Evolutionary conservation across 805 yeast genomes (phyloP), one percentile per base, ranked within the genome.

Genomic region (Candida qinlingensis): DNA sequence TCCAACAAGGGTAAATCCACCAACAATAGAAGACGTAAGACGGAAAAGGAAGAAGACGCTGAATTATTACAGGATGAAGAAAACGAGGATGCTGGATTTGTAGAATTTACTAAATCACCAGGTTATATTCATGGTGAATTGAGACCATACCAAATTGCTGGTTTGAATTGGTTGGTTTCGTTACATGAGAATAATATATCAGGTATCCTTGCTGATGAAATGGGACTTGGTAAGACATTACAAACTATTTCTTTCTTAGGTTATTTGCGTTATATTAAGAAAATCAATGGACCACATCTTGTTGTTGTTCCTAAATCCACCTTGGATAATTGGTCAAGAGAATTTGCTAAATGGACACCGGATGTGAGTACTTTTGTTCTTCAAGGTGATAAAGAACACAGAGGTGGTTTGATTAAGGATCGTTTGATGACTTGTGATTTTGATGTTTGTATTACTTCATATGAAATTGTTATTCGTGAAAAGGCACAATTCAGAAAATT

Each of bases 41-140:
- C 88, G 4, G 91, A 85, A 57, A 78, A 80, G 60, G 91, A 85
- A 62, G 94, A 85, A 61, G 91, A 86, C 62, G 88, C 80, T 1
- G 89, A 84, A 58, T 69, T 87, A 49, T 70, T 90, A 67, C 73
- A 80, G 54, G 83, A 84, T 42, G 81, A 77, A 48, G 74, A 72
- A 44, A 67, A 65, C 10, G 50, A 65, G 13, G 58, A 56, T 8
- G 57, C 57, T 19, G 54, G 57, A 19, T 70, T 81, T 29, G 81
- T 87, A 1, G 84, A 87, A 40, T 79, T 92, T 58, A 85, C 94
- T 2, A 96, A 89, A 60, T 81, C 91, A 3, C 99, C 99, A 0
- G 73, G 80, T 3, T 92, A 74, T 57, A 63, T 87, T 27, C 66
- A 78, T 50, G 95, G 95, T 39, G 59, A 62, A 38, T 64, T 86